These are phyloP conservation scores for Penicillium maclennaniae DNA, from an alignment of 495 filamentous ascomycete species.

Conservation along the genomic window DNA sequence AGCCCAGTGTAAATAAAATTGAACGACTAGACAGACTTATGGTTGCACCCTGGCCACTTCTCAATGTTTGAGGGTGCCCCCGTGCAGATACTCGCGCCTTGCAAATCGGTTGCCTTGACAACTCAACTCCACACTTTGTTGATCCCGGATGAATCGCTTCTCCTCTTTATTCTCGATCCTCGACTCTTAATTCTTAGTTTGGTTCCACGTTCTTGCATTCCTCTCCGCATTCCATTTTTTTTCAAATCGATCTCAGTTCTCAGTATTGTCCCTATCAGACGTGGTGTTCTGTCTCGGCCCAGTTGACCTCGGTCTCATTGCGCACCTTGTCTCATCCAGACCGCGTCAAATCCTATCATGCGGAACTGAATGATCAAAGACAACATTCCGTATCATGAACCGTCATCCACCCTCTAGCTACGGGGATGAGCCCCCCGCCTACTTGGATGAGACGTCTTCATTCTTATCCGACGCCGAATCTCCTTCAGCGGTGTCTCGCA, in stretches of 20 bases:
- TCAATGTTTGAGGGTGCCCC: slow-evolving; percentile 4
- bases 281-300: background rate
- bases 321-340: slow-evolving; percentile 3
- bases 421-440: slow-evolving; percentile 43
- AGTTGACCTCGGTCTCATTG: background rate
- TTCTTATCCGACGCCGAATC: slow-evolving; percentile 34
- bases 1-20: background rate
- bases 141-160: slow-evolving; percentile 18
- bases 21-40: background rate
- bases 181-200: background rate
- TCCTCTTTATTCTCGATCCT: background rate
- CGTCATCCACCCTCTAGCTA: slow-evolving; percentile 31
- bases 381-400: slow-evolving; percentile 31
- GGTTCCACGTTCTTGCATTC: background rate
- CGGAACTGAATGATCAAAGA: slow-evolving; percentile 16
- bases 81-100: slow-evolving; percentile 10
- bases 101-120: slow-evolving; percentile 27
- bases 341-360: slow-evolving; percentile 22
- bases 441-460: slow-evolving; percentile 31
- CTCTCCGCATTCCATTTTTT: background rate
- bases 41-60: background rate
- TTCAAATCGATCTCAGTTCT: background rate
- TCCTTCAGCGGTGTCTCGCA: slow-evolving; percentile 19
- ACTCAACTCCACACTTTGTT: slow-evolving; percentile 27
- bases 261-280: background rate